Evolutionary conservation across 225 moss, liverwort and hornwort genomes (phyloP), one percentile per base, ranked within the genome.

Genomic region (Pseudisothecium myosuroides): DNA sequence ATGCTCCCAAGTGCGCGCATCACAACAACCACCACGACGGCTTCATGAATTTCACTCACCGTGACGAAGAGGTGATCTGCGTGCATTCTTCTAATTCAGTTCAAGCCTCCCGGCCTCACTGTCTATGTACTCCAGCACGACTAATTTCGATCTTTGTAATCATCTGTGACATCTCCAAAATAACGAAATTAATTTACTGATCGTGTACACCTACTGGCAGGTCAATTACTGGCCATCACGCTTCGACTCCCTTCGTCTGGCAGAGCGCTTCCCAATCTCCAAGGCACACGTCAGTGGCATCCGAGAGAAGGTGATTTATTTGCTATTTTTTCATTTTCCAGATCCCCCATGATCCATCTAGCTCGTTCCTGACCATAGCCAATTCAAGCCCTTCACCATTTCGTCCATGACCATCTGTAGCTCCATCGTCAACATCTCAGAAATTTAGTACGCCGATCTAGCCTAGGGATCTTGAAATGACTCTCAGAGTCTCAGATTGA

Each of bases 141-240:
- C n/a, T n/a, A 26, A 26, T n/a, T 56, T 56, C n/a, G n/a, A n/a
- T 78, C 26, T 56, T 75, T 14, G 54, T 54, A 29, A 79, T 78
- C 71, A 45, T 76, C 10, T 37, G 37, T n/a, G 61, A 17, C 39
- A 28, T 27, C 39, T 80, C 41, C 59, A 15, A 76, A 36, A 56
- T 56, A n/a, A 39, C 6, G 14, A 58, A 17, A 36, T 59, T 28
- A 29, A 17, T 32, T 56, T 43, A 39, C 56, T 67, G 58, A 43
- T 75, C 28, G 65, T 71, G 17, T 68, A 14, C 36, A 4, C 18
- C 24, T 39, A 34, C 71, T 78, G 55, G 50, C 89, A 95, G 93
- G 95, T 95, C 65, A 95, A 95, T 77, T 95, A 95, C 88, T 95
- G 93, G 92, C 95, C 95, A 68, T 95, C 95, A 29, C 92, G 95